Evolutionary conservation across 2,329 filamentous ascomycete genomes (phyloP), one percentile per base, ranked within the genome.

Genomic region (Neofusicoccum laricinum): DNA sequence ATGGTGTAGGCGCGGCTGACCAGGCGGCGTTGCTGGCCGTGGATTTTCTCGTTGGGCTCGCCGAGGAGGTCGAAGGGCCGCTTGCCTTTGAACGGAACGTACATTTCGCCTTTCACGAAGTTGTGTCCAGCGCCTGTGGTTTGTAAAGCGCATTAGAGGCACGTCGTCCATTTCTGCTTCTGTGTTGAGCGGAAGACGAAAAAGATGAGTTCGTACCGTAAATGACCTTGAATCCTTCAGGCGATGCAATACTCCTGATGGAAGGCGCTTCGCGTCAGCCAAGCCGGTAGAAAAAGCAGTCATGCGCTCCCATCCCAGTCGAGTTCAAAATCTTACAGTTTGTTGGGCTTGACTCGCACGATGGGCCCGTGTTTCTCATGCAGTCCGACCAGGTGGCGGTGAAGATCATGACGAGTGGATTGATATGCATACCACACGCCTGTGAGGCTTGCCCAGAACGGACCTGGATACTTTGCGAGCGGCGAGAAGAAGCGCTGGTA

Each of bases 271-370:
- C 12, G 17, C 10, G 17, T 48, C 3, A 25, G 45, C 45, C 19
- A 41, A 12, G 14, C 12, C 12, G 38, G 12, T 41, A 10, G 38
- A 4, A 7, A n/a, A n/a, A n/a, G n/a, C n/a, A n/a, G n/a, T n/a
- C n/a, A n/a, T n/a, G 5, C 15, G 6, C 6, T 30, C 25, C 25
- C 25, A 30, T 30, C 25, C 25, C 25, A 30, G 25, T 30, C 25
- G 25, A 30, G 4, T 30, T 45, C 15, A 19, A 45, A 8, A 7
- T 11, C 45, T 48, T 17, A 92, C 69, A 95, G 82, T 69, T 95
- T 91, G 69, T 91, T 87, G 0, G 92, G 92, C 70, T 91, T 89
- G 69, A 96, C 89, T 19, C 92, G 85, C 17, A 96, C 88, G 0
- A 95, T 78, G 11, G 87, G 87, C 4, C 92, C 92, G 49, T 90